Base-by-base conservation (phyloP, 805 yeast species). In the Candida gorgasii region DNA sequence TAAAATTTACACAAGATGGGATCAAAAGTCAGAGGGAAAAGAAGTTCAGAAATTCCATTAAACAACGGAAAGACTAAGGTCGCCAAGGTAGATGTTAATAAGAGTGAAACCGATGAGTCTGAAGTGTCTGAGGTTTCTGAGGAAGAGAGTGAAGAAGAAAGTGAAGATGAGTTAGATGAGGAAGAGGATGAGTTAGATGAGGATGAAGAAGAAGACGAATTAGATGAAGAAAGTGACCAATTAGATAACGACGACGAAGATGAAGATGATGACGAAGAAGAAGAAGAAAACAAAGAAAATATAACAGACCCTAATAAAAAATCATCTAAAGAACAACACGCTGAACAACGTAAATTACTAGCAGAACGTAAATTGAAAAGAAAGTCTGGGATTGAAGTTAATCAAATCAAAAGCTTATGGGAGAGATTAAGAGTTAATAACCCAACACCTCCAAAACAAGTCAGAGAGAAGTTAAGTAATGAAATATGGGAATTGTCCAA, bases 361-460 rank as follows among this genome's bases (percentile, higher is more conserved):
- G 79, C 80, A 44, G 97, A 90, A 60, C 81, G 99, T 67, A 92
- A 90, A 64, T 69, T 88, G 50, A 80, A 82, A 59, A 82, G 96
- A 70, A 87, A 85, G 59, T 78, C 93, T n/a, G 98, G 97, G 55
- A 67, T 69, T 27, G 87, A 85, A 64, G 89, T 92, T 39, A 89
- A 87, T 62, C 78, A 80, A 51, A 89, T 92, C 65, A 92, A 92
- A 63, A 72, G 76, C 23, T 61, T 92, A 32, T 92, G 99, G 99
- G 98, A 90, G 71, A 81, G 79, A 62, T 72, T 92, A 55, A 80
- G 98, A 65, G 92, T 86, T 24, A 87, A 86, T 55, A 81, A 78
- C 45, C 95, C 95, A 31, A 82, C 90, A 17, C 72, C 89, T 42
- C 86, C 95, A 36, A 82, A 85, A 52, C 82, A 76, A 45, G 75